Conservation (phyloP, 208 protist species). For the Leishmania tropica region DNA sequence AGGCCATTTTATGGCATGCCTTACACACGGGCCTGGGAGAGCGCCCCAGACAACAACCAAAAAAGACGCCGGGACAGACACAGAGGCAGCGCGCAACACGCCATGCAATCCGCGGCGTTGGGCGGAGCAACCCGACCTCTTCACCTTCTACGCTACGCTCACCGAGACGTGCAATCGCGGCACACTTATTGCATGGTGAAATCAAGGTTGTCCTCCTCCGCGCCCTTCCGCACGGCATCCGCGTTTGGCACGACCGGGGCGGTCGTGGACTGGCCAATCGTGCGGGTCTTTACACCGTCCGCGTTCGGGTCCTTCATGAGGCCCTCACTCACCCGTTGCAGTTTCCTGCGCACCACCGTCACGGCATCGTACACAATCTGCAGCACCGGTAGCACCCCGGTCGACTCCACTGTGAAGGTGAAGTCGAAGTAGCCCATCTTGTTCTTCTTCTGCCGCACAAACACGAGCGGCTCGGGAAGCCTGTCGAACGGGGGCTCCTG, state of each 20-base stretch:
- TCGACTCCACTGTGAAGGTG: slow-evolving; percentile 92
- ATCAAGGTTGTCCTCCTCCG: slow-evolving; percentile 82
- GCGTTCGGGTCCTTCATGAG: slow-evolving; percentile 73
- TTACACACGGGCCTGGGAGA: not conserved
- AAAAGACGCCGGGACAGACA: not conserved
- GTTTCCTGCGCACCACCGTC: slow-evolving; percentile 80
- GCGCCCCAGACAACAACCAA: not conserved
- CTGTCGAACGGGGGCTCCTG: slow-evolving; percentile 77
- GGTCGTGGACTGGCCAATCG: slow-evolving; percentile 85
- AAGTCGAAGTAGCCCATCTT: slow-evolving; percentile 85
- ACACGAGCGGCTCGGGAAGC: slow-evolving; percentile 83
- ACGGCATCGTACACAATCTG: slow-evolving; percentile 88
- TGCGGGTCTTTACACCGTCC: slow-evolving; percentile 60
- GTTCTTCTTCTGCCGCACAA: slow-evolving; percentile 80
- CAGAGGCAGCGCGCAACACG: not conserved
- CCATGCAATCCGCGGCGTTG: not conserved
- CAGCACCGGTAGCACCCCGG: slow-evolving; percentile 85
- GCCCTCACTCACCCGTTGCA: slow-evolving; percentile 66
- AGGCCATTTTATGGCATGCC: not conserved
- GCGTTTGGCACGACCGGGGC: slow-evolving; percentile 85
- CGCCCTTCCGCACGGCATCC: slow-evolving; percentile 67
- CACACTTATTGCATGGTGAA: slow-evolving; percentile 81
- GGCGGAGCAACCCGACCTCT: not conserved
- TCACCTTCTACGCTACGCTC: not conserved
- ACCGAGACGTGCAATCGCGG: not conserved